phyloP scores from a whole-genome alignment of 2,329 filamentous ascomycete genomes.

The Chaetomium olivaceum region DNA sequence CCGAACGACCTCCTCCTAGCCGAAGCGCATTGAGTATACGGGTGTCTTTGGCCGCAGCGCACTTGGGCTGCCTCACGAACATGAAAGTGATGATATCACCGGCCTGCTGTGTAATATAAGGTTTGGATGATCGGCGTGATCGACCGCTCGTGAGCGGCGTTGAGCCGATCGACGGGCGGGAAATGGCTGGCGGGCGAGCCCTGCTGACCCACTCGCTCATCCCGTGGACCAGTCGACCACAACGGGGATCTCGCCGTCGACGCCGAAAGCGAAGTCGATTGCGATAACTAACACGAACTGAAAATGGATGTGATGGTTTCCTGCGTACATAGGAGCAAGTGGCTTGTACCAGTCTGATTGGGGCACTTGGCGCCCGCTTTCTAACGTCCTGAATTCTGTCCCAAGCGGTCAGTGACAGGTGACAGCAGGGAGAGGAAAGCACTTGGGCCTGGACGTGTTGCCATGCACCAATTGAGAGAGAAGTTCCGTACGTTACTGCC shows the following conservation, averaged over 20 bases:
- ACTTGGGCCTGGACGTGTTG: background rate
- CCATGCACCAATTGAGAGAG: background rate
- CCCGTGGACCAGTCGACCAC: background rate
- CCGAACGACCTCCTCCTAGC: too few relatives aligned
- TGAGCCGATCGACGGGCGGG: constrained; percentile 15
- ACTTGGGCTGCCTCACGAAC: background rate
- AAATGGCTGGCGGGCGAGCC: background rate
- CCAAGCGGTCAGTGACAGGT: background rate
- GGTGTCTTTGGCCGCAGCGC: background rate
- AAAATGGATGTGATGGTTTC: background rate
- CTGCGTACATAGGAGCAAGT: background rate
- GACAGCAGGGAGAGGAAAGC: background rate
- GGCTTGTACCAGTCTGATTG: background rate
- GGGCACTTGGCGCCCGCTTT: constrained; percentile 17
- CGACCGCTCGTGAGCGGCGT: constrained; percentile 10
- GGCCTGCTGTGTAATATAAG: background rate
- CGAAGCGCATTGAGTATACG: too few relatives aligned
- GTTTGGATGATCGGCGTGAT: constrained; percentile 19
- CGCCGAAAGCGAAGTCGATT: background rate
- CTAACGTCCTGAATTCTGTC: background rate
- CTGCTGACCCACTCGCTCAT: background rate
- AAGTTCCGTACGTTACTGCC: constrained; percentile 3
- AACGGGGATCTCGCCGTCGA: background rate
- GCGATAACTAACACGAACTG: background rate
- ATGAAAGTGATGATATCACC: background rate